These are phyloP conservation scores for Begonia loranthoides DNA, from an alignment of 306 rosid genomes.

Conservation along the genomic window DNA sequence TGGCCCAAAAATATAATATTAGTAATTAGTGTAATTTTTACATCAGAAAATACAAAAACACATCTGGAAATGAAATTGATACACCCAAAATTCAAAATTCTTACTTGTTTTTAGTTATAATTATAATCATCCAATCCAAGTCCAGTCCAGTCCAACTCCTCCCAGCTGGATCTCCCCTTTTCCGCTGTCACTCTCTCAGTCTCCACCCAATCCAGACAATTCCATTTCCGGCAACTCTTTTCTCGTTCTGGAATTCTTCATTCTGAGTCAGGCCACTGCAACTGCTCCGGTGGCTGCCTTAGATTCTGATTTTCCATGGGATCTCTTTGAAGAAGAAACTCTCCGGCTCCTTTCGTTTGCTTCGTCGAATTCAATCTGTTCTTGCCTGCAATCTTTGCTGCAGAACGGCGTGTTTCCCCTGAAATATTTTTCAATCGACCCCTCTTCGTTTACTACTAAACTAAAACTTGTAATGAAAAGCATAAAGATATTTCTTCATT, in stretches of 20 bases:
- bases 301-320: neutral
- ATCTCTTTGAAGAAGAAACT: constrained; percentile 6
- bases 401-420: constrained; percentile 98
- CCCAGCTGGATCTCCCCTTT: neutral
- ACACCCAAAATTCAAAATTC: neutral
- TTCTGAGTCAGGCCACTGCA: constrained; percentile 41
- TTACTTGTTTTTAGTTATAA: neutral
- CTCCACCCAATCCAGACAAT: too few relatives aligned
- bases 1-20: too few relatives aligned
- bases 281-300: constrained; percentile 33
- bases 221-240: neutral
- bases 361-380: constrained; percentile 71
- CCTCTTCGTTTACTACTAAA: too few relatives aligned
- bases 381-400: constrained; percentile 84
- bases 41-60: too few relatives aligned
- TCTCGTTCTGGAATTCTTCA: neutral
- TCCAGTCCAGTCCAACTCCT: too few relatives aligned
- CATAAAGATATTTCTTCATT: too few relatives aligned
- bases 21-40: too few relatives aligned
- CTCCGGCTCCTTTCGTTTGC: constrained; percentile 58
- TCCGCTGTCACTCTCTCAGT: neutral
- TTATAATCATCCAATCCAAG: too few relatives aligned
- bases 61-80: neutral
- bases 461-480: too few relatives aligned
- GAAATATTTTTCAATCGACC: constrained; percentile 9